phyloP scores from a whole-genome alignment of 345 rosid species.

The Populus pruinosa region DNA sequence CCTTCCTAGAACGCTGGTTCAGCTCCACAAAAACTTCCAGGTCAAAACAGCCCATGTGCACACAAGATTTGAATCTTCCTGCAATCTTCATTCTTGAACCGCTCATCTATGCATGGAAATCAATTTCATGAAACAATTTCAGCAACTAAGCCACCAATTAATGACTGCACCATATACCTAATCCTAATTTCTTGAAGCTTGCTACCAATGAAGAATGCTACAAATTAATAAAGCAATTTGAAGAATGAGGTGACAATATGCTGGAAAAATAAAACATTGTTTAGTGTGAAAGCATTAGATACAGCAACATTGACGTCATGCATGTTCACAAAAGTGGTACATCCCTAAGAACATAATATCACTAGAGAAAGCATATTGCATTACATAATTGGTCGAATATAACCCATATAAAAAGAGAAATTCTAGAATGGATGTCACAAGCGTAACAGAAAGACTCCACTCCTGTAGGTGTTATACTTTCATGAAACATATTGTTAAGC shows the following conservation, averaged over 20 bases:
- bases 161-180: neutral
- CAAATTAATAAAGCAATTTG: neutral
- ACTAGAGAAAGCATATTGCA: neutral
- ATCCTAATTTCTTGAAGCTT: neutral
- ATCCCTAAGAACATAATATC: neutral
- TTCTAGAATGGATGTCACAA: neutral
- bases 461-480: neutral
- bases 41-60: conserved; percentile 96
- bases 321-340: neutral
- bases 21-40: conserved; percentile 92
- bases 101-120: conserved; percentile 59
- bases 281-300: neutral
- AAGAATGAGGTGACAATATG: neutral
- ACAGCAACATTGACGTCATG: neutral
- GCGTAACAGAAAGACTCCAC: neutral
- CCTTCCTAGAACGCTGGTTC: conserved; percentile 98
- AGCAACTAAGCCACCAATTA: neutral
- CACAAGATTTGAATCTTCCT: conserved; percentile 93
- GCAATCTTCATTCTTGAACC: conserved; percentile 97
- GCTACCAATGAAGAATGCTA: neutral
- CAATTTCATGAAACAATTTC: conserved; percentile 9
- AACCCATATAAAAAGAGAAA: neutral
- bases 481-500: neutral
- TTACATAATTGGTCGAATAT: neutral
- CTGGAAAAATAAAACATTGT: neutral